Percentiles rank a stretch among this genome's conserved stretches.
phyloP scores from a whole-genome alignment of 2,329 filamentous ascomycete species.

The Herpotrichia juniperi region DNA sequence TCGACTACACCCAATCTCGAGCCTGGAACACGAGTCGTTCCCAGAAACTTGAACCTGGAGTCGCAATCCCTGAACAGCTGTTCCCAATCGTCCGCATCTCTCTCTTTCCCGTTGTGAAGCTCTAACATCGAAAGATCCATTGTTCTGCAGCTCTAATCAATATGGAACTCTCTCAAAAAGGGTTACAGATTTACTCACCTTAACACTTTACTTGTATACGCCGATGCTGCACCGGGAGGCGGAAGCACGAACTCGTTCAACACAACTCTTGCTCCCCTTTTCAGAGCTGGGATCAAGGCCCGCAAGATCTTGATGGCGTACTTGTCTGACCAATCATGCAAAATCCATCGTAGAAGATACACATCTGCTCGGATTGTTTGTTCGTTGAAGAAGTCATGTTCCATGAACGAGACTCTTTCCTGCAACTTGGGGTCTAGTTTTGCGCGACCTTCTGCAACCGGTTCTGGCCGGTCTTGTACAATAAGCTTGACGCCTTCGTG shows the following conservation, averaged over 20 bases:
- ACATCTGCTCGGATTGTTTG: constrained; percentile 31
- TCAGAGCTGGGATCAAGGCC: constrained; percentile 10
- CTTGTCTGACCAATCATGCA: constrained; percentile 54
- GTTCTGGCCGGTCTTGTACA: neutral
- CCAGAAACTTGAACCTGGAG: neutral
- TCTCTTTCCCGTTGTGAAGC: constrained; percentile 9
- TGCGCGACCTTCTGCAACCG: neutral
- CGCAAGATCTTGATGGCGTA: constrained; percentile 10
- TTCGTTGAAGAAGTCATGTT: constrained; percentile 13
- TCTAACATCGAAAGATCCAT: neutral
- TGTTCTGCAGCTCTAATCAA: neutral
- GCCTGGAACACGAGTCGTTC: neutral
- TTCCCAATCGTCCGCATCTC: constrained; percentile 8
- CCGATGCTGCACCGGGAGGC: neutral
- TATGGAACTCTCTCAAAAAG: too few relatives aligned
- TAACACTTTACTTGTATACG: neutral
- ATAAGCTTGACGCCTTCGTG: neutral
- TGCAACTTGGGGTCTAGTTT: neutral
- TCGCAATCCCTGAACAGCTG: neutral
- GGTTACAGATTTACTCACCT: neutral
- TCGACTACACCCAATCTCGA: neutral
- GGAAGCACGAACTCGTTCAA: neutral
- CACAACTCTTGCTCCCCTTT: neutral
- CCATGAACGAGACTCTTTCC: neutral
- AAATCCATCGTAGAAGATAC: constrained; percentile 63